These are phyloP conservation scores for Boletus subcaerulescens DNA, from an alignment of 768 basidiomycete species.

Conservation along the genomic window DNA sequence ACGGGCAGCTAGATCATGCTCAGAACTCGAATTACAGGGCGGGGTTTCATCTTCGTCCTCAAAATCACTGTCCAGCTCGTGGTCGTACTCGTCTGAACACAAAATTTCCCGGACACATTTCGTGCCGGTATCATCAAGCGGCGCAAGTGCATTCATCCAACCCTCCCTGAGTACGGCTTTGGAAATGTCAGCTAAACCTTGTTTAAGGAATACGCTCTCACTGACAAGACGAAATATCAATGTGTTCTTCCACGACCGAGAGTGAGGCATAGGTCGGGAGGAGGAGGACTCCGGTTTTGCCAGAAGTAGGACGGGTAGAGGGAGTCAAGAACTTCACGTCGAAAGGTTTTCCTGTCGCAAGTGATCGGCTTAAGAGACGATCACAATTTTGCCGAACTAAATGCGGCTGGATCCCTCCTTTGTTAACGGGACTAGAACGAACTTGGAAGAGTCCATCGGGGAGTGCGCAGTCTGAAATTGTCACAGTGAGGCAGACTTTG, in stretches of 20 bases:
- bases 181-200: background rate
- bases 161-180: slow-evolving; percentile 8
- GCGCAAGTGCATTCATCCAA: slow-evolving; percentile 8
- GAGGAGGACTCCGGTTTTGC: background rate
- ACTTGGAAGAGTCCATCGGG: slow-evolving; percentile 13
- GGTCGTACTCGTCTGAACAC: slow-evolving; percentile 12
- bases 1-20: background rate
- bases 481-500: slow-evolving; percentile 12
- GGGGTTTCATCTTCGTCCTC: slow-evolving; percentile 20
- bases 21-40: background rate
- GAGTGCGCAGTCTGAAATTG: slow-evolving; percentile 15
- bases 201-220: background rate
- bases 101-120: slow-evolving; percentile 1
- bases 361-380: slow-evolving; percentile 8
- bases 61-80: slow-evolving; percentile 25
- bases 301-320: background rate
- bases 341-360: slow-evolving; percentile 16
- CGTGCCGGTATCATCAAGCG: background rate
- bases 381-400: slow-evolving; percentile 6
- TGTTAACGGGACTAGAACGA: background rate
- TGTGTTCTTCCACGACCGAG: slow-evolving; percentile 8
- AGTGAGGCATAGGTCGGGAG: slow-evolving; percentile 16
- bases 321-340: slow-evolving; percentile 20
- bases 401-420: background rate
- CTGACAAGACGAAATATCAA: slow-evolving; percentile 12